A percentile compares a stretch with the other conserved stretches of the same genome.
Conservation (phyloP, 164 flowering plant species). For the Tetracentron sinense region DNA sequence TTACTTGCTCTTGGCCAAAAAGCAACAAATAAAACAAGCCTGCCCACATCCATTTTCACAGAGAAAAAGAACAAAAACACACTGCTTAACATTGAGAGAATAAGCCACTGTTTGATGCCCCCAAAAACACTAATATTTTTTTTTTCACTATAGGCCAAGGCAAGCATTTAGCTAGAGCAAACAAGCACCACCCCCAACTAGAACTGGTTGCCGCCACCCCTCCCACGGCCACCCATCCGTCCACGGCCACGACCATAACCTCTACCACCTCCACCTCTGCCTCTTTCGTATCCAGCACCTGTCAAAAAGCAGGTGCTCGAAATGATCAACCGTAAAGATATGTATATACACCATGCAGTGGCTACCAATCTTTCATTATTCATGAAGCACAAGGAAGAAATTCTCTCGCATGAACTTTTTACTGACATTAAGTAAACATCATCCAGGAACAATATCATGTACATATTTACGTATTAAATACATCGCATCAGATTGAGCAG, state of each 20-base stretch:
- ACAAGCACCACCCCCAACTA: constrained; percentile 9
- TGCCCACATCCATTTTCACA: constrained; percentile 20
- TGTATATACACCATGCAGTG: too few relatives aligned
- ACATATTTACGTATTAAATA: too few relatives aligned
- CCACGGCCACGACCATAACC: constrained; percentile 53
- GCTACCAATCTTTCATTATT: too few relatives aligned
- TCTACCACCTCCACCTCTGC: constrained; percentile 38
- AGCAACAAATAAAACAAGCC: constrained; percentile 9
- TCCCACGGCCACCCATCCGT: constrained; percentile 41
- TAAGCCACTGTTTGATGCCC: constrained; percentile 7
- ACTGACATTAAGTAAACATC: too few relatives aligned
- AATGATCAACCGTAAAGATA: too few relatives aligned
- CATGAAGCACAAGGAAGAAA: too few relatives aligned
- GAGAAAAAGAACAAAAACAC: constrained; percentile 11
- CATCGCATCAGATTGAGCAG: too few relatives aligned
- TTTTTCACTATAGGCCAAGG: constrained; percentile 14
- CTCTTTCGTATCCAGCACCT: constrained; percentile 28
- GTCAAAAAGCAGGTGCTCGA: too few relatives aligned
- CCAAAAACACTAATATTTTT: constrained; percentile 13
- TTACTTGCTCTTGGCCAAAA: constrained; percentile 4
- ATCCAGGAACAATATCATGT: too few relatives aligned
- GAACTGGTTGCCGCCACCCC: constrained; percentile 41
- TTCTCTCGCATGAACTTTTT: too few relatives aligned
- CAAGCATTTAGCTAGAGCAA: constrained; percentile 15
- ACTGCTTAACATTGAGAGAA: constrained; percentile 4